These are phyloP conservation scores for Pogostemon cablin DNA, from an alignment of 257 asterid genomes.

Conservation along the genomic window DNA sequence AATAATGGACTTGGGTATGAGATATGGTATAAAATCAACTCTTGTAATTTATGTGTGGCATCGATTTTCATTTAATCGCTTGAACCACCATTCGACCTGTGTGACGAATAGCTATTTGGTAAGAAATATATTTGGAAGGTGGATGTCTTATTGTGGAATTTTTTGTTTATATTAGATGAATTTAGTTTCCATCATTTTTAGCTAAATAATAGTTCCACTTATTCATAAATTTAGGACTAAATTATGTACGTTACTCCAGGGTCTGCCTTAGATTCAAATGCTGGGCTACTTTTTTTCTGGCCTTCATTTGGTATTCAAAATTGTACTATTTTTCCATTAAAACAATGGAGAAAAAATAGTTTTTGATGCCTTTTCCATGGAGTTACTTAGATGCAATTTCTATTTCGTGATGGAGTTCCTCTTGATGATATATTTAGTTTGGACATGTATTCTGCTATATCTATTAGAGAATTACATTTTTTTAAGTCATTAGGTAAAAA, in stretches of 20 bases:
- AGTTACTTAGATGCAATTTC: conserved; percentile 3
- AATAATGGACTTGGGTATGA: conserved; percentile 1
- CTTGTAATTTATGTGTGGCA: neutral
- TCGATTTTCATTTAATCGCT: neutral
- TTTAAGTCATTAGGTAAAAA: neutral
- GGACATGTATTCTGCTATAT: neutral
- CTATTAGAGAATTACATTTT: neutral
- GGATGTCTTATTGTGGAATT: neutral
- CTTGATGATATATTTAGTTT: neutral
- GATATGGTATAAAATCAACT: neutral
- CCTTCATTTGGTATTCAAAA: neutral
- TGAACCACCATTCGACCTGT: neutral
- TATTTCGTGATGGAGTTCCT: neutral
- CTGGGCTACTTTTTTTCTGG: neutral
- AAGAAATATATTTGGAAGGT: conserved; percentile 15
- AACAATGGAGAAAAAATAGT: neutral
- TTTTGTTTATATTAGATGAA: neutral
- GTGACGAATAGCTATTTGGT: neutral
- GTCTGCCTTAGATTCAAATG: neutral
- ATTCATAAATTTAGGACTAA: neutral
- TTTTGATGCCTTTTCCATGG: neutral
- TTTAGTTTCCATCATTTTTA: neutral
- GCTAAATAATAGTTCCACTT: neutral
- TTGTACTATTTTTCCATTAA: neutral
- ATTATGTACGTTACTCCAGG: neutral